Conservation (phyloP, 768 basidiomycete genomes). For the Calocybe gangraenosa region DNA sequence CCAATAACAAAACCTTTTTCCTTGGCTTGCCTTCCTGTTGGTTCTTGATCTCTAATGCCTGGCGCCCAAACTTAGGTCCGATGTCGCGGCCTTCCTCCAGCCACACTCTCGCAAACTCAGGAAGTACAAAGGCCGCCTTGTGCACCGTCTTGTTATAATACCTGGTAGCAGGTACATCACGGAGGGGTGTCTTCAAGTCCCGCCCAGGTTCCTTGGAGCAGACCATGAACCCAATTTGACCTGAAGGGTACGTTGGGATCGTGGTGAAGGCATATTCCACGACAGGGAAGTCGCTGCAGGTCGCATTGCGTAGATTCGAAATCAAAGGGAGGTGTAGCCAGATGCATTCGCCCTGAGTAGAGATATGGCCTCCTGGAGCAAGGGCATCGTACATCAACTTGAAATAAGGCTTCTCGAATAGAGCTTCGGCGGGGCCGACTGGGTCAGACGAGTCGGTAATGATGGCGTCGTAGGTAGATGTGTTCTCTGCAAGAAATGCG, state of each 20-base stretch:
- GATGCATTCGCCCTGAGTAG: slow-evolving; percentile 92
- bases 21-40: slow-evolving; percentile 33
- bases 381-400: slow-evolving; percentile 89
- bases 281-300: slow-evolving; percentile 70
- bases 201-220: slow-evolving; percentile 74
- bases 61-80: slow-evolving; percentile 71
- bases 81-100: slow-evolving; percentile 72
- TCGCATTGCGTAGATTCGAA: slow-evolving; percentile 63
- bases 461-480: slow-evolving; percentile 90
- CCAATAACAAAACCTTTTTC: slow-evolving; percentile 81
- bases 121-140: slow-evolving; percentile 79
- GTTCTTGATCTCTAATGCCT: slow-evolving; percentile 38
- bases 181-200: slow-evolving; percentile 68
- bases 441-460: slow-evolving; percentile 99
- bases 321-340: slow-evolving; percentile 95
- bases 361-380: slow-evolving; percentile 85
- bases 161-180: slow-evolving; percentile 62
- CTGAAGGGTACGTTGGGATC: slow-evolving; percentile 97
- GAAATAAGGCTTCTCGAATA: slow-evolving; percentile 98
- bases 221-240: slow-evolving; percentile 93
- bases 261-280: slow-evolving; percentile 93
- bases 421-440: slow-evolving; percentile 88
- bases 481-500: slow-evolving; percentile 90
- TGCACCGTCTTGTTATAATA: slow-evolving; percentile 90
- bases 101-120: slow-evolving; percentile 81